Base-by-base conservation (phyloP, 768 basidiomycete species). In the Porphyrellus cyaneotinctus region DNA sequence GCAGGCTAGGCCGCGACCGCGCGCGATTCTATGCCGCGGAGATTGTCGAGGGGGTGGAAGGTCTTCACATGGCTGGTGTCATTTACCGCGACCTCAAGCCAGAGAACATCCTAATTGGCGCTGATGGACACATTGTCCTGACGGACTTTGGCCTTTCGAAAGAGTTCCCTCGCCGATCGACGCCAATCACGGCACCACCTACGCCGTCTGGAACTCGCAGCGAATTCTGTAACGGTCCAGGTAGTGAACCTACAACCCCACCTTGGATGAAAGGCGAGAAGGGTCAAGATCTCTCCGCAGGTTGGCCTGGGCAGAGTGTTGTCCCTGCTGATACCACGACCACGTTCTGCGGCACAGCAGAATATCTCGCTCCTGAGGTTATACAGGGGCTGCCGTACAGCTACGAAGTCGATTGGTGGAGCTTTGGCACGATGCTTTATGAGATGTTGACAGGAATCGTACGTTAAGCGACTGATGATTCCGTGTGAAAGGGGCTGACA, bases 381-480 rank as follows among this genome's bases (percentile, higher is more conserved):
- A 92, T 98, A 60, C 89, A 92, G 63, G 91, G 94, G 1, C 69
- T 88, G 61, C 80, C 85, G 18, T 95, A 98, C 66, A 86, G 87
- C 58, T 98, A 93, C 64, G 91, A 94, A 59, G 92, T 95, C 20
- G 95, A 98, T 68, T 95, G 93, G 91, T 99, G 94, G 95, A 91
- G 88, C 58, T 88, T 95, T 63, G 95, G 95, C 32, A 97, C 95
- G 56, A 95, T 98, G 89, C 73, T 98, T 54, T 93, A 91, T 67
- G 95, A 98, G 75, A 95, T 97, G 88, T 74, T 98, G 71, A 90
- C 91, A 35, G 95, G 95, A 24, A 88, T 95, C 58, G 94, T 95
- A 70, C 83, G 39, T 53, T 43, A 24, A 48, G 32, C 33, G 46
- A 18, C 31, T 20, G 18, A 12, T 30, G 53, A 47, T 59, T 48